Conservation (phyloP, 75 land plant genomes). For the Pinus albicaulis region DNA sequence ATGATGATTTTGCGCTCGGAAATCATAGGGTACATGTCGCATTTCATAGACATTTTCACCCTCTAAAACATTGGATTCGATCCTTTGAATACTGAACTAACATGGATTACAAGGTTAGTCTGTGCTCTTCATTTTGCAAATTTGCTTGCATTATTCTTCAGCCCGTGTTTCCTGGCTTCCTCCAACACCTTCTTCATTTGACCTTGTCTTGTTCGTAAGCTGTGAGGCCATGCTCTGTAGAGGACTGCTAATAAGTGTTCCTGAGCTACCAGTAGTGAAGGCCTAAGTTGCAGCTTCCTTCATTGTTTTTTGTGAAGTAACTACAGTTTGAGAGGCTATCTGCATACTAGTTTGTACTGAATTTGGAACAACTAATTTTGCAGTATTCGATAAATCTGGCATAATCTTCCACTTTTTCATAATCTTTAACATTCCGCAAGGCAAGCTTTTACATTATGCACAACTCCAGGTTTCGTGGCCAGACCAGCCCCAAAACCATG, state of each 20-base stretch:
- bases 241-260: not conserved
- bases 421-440: not conserved
- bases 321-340: not conserved
- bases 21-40: no score
- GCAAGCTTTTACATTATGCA: conserved; percentile 3
- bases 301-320: not conserved
- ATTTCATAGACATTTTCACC: no score
- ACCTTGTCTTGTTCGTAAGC: no score
- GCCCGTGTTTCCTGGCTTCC: no score
- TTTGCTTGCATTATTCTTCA: no score
- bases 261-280: not conserved
- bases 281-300: not conserved
- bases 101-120: no score
- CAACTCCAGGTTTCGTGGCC: conserved; percentile 9
- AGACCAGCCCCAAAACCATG: not conserved
- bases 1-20: no score
- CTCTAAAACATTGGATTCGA: no score
- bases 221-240: no score
- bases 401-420: conserved; percentile 8
- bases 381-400: conserved; percentile 2
- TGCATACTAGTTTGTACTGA: conserved; percentile 1
- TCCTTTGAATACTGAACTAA: no score
- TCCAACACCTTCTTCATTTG: no score
- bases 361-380: not conserved
- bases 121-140: no score